These are phyloP conservation scores for Pelargonium fulgidum DNA, from an alignment of 441 rosid species.

Conservation along the genomic window DNA sequence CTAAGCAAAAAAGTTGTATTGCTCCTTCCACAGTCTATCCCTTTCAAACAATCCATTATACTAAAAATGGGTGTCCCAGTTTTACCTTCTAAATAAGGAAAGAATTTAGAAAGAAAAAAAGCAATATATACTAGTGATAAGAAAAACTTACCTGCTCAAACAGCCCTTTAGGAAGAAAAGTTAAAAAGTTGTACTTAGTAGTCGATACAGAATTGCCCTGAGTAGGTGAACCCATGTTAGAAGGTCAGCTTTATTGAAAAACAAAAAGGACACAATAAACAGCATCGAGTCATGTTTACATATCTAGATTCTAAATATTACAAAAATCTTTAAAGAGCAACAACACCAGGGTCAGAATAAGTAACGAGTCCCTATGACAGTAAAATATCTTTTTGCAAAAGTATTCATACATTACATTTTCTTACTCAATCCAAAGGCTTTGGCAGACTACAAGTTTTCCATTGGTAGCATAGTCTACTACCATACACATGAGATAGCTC, in stretches of 20 bases:
- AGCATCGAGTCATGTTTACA: not conserved
- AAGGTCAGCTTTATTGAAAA: conserved; percentile 11
- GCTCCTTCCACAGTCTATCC: not conserved
- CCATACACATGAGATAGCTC: not conserved
- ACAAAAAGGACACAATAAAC: not conserved
- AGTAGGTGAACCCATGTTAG: conserved; percentile 22
- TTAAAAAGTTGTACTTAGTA: conserved; percentile 89
- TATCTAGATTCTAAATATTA: not conserved
- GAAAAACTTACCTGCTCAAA: conserved; percentile 76
- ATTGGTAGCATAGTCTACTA: conserved; percentile 4
- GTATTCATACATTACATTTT: not conserved
- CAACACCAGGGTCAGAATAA: not conserved
- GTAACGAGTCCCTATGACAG: not conserved
- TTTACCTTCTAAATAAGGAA: not conserved
- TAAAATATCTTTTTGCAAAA: not conserved
- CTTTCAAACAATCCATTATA: not conserved
- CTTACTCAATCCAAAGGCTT: not conserved
- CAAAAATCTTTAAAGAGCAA: too few species aligned
- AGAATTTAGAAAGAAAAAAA: not conserved
- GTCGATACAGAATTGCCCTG: conserved; percentile 95
- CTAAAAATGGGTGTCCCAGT: not conserved
- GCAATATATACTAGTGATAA: not conserved
- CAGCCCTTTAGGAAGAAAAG: conserved; percentile 93
- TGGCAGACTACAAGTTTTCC: not conserved
- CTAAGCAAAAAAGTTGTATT: not conserved